These are phyloP conservation scores for Talaromyces sp. DNA, from an alignment of 2,329 filamentous ascomycete genomes.

Conservation along the genomic window DNA sequence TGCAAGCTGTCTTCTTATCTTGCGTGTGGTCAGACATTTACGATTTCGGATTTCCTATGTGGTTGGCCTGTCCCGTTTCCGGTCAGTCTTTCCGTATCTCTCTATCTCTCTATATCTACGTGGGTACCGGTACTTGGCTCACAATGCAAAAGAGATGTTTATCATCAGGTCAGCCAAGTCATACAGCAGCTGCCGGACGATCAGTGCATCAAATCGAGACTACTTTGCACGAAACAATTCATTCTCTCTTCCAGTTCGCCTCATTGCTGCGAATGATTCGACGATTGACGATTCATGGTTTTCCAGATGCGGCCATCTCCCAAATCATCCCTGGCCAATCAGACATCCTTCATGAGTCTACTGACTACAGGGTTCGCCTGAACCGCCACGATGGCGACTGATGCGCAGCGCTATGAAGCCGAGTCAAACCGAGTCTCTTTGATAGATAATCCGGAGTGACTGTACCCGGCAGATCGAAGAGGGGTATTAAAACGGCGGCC, in stretches of 20 bases:
- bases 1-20: not conserved
- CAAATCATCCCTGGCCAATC: not conserved
- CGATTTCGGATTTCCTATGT: too few relatives aligned
- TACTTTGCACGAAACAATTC: not conserved
- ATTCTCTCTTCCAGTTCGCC: too few relatives aligned
- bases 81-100: not conserved
- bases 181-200: slow-evolving; percentile 8
- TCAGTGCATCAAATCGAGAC: slow-evolving; percentile 1
- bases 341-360: not conserved
- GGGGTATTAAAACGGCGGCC: slow-evolving; percentile 13
- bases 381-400: not conserved
- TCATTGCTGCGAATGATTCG: not conserved
- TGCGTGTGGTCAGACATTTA: too few relatives aligned
- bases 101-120: not conserved
- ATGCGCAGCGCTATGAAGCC: not conserved
- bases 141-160: not conserved
- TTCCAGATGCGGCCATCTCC: not conserved
- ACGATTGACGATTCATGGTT: not conserved
- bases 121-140: not conserved
- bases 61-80: too few relatives aligned
- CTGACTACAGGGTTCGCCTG: not conserved
- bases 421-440: not conserved
- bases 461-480: not conserved
- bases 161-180: not conserved
- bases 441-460: not conserved